Evolutionary conservation across 2,329 filamentous ascomycete species (phyloP).

Genomic region (Fusarium miscanthi): DNA sequence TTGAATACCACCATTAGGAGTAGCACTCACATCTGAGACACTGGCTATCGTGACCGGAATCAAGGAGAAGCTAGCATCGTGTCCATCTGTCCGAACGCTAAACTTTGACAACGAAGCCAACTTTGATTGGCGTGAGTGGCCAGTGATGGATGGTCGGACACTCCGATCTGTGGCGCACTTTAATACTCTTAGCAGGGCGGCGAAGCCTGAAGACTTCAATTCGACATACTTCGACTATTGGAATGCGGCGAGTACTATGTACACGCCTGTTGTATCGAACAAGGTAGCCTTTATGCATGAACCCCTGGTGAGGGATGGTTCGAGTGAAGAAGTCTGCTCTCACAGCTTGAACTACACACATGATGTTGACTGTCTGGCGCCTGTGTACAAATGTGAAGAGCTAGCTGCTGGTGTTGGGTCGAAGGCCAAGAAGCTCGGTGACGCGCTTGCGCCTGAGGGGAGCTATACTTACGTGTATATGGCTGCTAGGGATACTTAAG

Average conservation of each 20-base stretch:
- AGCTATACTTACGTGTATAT: not conserved
- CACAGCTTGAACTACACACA: constrained; percentile 4
- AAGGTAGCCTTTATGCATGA: not conserved
- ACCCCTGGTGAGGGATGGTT: not conserved
- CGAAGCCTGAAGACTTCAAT: not conserved
- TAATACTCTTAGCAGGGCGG: not conserved
- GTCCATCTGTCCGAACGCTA: not conserved
- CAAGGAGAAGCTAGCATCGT: not conserved
- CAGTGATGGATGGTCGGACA: not conserved
- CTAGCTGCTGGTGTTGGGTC: not conserved
- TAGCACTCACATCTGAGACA: not conserved
- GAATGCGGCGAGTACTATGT: accelerated
- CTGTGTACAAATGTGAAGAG: constrained; percentile 10
- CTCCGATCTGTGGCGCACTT: not conserved
- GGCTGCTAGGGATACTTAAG: not conserved
- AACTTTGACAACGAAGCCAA: constrained; percentile 8
- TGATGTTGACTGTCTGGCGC: not conserved
- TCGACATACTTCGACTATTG: not conserved
- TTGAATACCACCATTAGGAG: not conserved
- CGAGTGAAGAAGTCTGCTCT: not conserved
- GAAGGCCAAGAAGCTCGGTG: not conserved
- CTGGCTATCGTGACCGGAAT: not conserved
- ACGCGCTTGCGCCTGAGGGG: not conserved
- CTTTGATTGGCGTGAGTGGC: not conserved
- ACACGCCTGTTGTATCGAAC: not conserved